A percentile compares a stretch with the other conserved stretches of the same genome.
These are phyloP conservation scores for Didymella lethalis DNA, from an alignment of 2,329 filamentous ascomycete genomes.

Conservation along the genomic window DNA sequence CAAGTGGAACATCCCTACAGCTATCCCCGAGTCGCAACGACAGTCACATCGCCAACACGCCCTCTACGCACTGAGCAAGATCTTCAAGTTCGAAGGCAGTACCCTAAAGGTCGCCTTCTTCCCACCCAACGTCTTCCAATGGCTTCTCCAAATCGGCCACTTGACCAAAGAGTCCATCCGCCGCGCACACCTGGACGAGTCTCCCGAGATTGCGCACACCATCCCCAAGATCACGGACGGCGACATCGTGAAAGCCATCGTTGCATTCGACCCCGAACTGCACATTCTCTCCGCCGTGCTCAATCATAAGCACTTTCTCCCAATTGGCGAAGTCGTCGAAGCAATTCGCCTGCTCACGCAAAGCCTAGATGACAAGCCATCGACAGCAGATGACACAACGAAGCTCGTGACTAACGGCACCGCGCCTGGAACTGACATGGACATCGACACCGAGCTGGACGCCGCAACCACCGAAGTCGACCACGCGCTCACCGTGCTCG, in stretches of 20 bases:
- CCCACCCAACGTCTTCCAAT: conserved; percentile 63
- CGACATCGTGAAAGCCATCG: conserved; percentile 69
- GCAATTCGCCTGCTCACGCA: conserved; percentile 72
- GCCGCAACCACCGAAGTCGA: conserved; percentile 65
- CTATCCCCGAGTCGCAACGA: conserved; percentile 55
- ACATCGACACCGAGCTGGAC: conserved; percentile 50
- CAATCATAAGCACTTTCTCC: conserved; percentile 67
- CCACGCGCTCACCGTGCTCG: conserved; percentile 71
- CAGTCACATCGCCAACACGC: conserved; percentile 72
- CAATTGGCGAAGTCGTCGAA: conserved; percentile 70
- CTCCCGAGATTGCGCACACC: conserved; percentile 52
- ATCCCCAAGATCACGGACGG: conserved; percentile 62
- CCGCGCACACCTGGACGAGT: conserved; percentile 47
- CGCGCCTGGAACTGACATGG: conserved; percentile 39
- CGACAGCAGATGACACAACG: conserved; percentile 42
- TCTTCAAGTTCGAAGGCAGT: conserved; percentile 51
- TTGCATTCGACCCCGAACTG: conserved; percentile 72
- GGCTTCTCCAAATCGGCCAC: conserved; percentile 65
- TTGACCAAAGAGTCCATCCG: conserved; percentile 56
- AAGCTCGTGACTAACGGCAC: conserved; percentile 50
- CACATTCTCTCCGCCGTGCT: conserved; percentile 72
- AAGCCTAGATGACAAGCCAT: conserved; percentile 65
- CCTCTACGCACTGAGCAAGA: conserved; percentile 60
- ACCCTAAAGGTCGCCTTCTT: conserved; percentile 55
- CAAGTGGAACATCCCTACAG: conserved; percentile 58